Evolutionary conservation across 805 yeast genomes (phyloP), one percentile per base, ranked within the genome.

Genomic region (Wickerhamiella shivajii): DNA sequence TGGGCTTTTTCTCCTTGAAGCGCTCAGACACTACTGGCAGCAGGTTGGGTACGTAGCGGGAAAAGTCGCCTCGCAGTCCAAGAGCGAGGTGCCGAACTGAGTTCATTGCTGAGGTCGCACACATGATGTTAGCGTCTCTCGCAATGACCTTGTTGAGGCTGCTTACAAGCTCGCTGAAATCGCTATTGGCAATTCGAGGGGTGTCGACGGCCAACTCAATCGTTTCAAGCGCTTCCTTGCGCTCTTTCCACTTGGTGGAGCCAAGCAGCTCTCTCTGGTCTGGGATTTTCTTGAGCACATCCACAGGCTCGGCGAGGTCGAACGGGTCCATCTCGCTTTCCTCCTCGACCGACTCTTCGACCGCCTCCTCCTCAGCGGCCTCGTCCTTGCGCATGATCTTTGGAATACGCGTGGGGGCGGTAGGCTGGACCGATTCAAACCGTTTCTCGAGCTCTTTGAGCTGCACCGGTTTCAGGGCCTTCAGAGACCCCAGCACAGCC

Each of bases 51-150:
- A 61, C 66, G 51, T 77, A 77, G 39, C 60, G 66, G 15, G 59
- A 63, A 47, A 80, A 81, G 4, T 58, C 60, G 5, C 18, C 12
- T 2, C 52, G 44, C 29, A 90, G 59, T 1, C 93, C 93, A 19
- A 63, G 64, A 1, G 81, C 78, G 21, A 87, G 51, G 19, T 55
- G 54, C 35, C 65, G 70, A 13, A 75, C 57, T 28, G 77, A 70
- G 36, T 71, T 70, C 2, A 93, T 77, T 0, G 95, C 81, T 19
- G 76, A 48, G 11, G 78, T 74, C 0, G 79, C 94, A 10, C 80
- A 93, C 56, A 77, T 84, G 34, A 84, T 66, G 51, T 90, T 90
- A 4, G 85, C 92, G 57, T 90, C 98, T 48, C 74, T 81, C 6
- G 37, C 34, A 49, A 84, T 63, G 40, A 84, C 69, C 44, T 72